A percentile compares a stretch with the other conserved stretches of the same genome.
Evolutionary conservation across 495 filamentous ascomycete species (phyloP).

Genomic region (Echria macrotheca): DNA sequence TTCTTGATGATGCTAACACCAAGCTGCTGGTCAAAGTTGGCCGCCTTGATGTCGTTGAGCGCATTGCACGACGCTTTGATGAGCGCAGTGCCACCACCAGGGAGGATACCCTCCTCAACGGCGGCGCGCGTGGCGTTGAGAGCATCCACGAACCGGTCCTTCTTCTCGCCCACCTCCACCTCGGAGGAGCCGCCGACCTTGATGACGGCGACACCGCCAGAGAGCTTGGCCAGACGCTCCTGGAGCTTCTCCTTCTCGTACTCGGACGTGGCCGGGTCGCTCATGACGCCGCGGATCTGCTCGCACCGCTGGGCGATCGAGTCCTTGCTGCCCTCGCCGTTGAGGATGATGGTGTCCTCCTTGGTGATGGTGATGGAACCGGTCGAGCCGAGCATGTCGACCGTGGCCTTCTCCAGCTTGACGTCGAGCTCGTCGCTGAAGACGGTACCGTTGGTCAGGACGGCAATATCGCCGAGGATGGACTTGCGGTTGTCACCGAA

Average conservation of each 20-base stretch:
- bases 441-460: conserved; percentile 94
- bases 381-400: conserved; percentile 93
- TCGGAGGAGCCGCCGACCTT: conserved; percentile 96
- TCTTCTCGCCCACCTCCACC: conserved; percentile 99
- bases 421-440: conserved; percentile 98
- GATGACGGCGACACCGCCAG: conserved; percentile 97
- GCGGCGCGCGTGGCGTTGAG: conserved; percentile 97
- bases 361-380: conserved; percentile 99
- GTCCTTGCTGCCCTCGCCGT: conserved; percentile 96
- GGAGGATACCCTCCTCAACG: conserved; percentile 97
- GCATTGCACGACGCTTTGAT: conserved; percentile 94
- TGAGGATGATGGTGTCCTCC: conserved; percentile 98
- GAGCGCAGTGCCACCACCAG: conserved; percentile 95
- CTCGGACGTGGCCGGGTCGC: conserved; percentile 85
- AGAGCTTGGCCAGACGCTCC: conserved; percentile 98
- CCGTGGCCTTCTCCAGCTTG: conserved; percentile 95
- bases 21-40: conserved; percentile 98
- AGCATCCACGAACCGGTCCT: conserved; percentile 97
- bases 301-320: conserved; percentile 90
- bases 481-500: conserved; percentile 99
- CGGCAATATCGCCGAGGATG: conserved; percentile 90
- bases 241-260: conserved; percentile 99
- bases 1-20: conserved; percentile 96
- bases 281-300: conserved; percentile 97
- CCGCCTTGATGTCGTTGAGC: conserved; percentile 69